A percentile compares a stretch with the other conserved stretches of the same genome.
Conservation (phyloP, 1,284 basidiomycete genomes). For the Puccinia coronata region DNA sequence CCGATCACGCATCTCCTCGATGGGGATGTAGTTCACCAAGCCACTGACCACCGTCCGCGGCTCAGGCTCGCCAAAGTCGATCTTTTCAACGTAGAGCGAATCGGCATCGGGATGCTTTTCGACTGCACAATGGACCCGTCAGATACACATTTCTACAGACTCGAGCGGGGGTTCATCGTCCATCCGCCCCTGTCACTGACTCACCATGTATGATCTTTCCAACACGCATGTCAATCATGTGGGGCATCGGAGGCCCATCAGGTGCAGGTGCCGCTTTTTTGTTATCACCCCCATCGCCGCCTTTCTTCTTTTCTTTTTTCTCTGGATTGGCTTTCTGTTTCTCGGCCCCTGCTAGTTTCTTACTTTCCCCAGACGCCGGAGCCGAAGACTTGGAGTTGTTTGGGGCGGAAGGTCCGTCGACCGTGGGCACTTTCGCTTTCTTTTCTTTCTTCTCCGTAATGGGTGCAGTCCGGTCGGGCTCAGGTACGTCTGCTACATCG, state of each 20-base stretch:
- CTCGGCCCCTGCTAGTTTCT: constrained; percentile 8
- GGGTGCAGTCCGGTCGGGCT: constrained; percentile 73
- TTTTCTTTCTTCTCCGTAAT: constrained; percentile 64
- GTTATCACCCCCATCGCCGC: constrained; percentile 60
- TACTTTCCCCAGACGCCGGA: not conserved
- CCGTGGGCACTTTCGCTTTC: constrained; percentile 57
- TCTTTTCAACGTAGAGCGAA: constrained; percentile 88
- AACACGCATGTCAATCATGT: constrained; percentile 91
- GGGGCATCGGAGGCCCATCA: constrained; percentile 75
- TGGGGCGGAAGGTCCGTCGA: not conserved
- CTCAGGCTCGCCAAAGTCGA: constrained; percentile 87
- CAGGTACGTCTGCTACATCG: constrained; percentile 61
- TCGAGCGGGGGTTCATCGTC: not conserved
- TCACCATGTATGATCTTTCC: constrained; percentile 76
- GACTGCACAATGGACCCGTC: constrained; percentile 63
- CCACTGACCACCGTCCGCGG: constrained; percentile 92
- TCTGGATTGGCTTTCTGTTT: constrained; percentile 52
- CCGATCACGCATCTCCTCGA: constrained; percentile 84
- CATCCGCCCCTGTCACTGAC: constrained; percentile 54
- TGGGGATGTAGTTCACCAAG: constrained; percentile 88
- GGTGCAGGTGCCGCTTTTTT: constrained; percentile 62
- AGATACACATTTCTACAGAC: not conserved
- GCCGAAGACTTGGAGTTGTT: not conserved
- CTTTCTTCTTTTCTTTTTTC: constrained; percentile 61
- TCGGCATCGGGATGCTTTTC: constrained; percentile 93